phyloP scores from a whole-genome alignment of 306 rosid genomes.

The Lathyrus aphaca region DNA sequence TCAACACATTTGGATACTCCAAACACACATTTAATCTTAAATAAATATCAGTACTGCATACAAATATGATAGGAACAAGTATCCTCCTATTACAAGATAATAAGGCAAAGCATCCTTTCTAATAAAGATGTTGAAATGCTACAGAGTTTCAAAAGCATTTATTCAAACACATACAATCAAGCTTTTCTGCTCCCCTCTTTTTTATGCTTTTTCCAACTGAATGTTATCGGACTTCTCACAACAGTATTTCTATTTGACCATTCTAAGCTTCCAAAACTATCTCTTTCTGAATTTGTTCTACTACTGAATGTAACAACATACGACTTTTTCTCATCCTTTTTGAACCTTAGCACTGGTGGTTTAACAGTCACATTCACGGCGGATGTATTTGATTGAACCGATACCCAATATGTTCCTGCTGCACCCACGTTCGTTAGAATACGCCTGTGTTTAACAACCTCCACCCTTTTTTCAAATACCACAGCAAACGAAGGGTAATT shows the following conservation, averaged over 20 bases:
- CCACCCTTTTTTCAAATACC: conserved; percentile 35
- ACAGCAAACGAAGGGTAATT: conserved; percentile 67
- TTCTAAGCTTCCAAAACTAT: conserved; percentile 52
- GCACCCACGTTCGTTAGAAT: conserved; percentile 55
- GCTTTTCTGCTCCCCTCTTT: too few species aligned
- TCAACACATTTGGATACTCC: too few species aligned
- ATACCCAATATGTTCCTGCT: conserved; percentile 55
- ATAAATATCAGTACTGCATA: too few species aligned
- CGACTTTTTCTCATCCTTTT: conserved; percentile 56
- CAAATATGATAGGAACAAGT: too few species aligned
- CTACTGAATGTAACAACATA: conserved; percentile 54
- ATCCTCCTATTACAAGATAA: too few species aligned
- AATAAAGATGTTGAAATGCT: too few species aligned
- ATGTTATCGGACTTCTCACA: conserved; percentile 66
- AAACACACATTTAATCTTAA: too few species aligned
- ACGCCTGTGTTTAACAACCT: conserved; percentile 46
- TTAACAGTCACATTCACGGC: conserved; percentile 53
- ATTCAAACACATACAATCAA: too few species aligned
- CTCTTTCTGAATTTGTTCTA: background rate
- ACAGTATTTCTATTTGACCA: conserved; percentile 57
- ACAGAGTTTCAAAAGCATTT: too few species aligned
- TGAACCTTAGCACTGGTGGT: conserved; percentile 43
- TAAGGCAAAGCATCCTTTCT: too few species aligned
- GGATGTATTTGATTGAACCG: conserved; percentile 35
- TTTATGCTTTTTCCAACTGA: background rate